Evolutionary conservation across 1,284 basidiomycete genomes (phyloP), one percentile per base, ranked within the genome.

Genomic region (Wolfiporia cocos): DNA sequence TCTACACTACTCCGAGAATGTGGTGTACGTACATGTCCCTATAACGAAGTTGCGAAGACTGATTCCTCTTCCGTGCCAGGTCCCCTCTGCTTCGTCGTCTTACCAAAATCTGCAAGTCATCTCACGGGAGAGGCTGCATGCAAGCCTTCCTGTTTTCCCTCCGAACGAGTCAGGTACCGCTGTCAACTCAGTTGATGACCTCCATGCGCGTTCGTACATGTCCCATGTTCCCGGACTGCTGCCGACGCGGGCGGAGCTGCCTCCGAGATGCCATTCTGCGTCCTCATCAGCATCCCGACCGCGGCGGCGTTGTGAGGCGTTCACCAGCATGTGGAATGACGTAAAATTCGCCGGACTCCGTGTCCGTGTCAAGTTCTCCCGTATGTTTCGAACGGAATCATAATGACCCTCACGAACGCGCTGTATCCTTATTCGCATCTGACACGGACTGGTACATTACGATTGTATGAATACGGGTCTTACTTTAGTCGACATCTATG

Each of bases 251-350:
- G 7, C 7, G 7, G 11, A 35, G 32, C 14, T 34, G 23, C 19
- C 24, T 35, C 7, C 24, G 9, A 29, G 36, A n/a, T 34, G 28
- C 14, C 17, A 34, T 23, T 41, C 40, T n/a, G 23, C 23, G 23
- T 18, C 37, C n/a, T 44, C 42, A 7, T 39, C 37, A 14, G 29
- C 35, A 32, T 18, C 24, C 31, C 20, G 29, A 20, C 20, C 34
- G 2, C 22, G 23, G 33, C 33, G 44, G 19, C 34, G 26, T 12
- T 17, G 37, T 14, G 34, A 39, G 5, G n/a, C 39, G 15, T 34
- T 41, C 19, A 19, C 20, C n/a, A 34, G 39, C 17, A 35, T 46
- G 11, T 46, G 34, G 44, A 35, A 29, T 10, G 44, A 41, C 21
- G 34, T 46, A 24, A 37, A 34, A 24, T 31, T 18, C 15, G n/a